Evolutionary conservation across 2,329 filamentous ascomycete species (phyloP).

Genomic region (Dothideomycetes sp.): DNA sequence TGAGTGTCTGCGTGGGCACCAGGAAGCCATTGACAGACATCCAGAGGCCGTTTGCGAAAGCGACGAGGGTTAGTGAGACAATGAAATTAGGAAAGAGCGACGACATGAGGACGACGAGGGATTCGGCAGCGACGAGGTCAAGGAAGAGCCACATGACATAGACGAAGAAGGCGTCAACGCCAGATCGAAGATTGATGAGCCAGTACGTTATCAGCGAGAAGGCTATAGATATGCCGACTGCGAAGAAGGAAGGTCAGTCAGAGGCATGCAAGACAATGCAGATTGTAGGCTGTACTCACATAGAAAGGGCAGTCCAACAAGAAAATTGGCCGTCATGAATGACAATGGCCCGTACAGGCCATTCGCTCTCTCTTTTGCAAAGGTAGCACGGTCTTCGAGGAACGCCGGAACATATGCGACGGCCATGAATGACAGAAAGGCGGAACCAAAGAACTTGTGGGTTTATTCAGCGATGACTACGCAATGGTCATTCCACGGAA

Average conservation of each 20-base stretch:
- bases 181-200: constrained; percentile 62
- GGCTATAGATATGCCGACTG: constrained; percentile 56
- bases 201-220: constrained; percentile 71
- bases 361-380: constrained; percentile 65
- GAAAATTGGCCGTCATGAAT: constrained; percentile 65
- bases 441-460: constrained; percentile 36
- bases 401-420: constrained; percentile 74
- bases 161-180: constrained; percentile 55
- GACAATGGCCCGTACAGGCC: constrained; percentile 63
- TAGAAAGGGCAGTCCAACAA: constrained; percentile 69
- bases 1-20: constrained; percentile 58
- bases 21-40: constrained; percentile 77
- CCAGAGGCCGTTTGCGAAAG: constrained; percentile 79
- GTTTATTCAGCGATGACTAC: too few relatives aligned
- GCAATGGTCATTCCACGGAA: too few relatives aligned
- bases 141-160: constrained; percentile 80
- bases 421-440: constrained; percentile 40
- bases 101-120: constrained; percentile 64
- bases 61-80: constrained; percentile 62
- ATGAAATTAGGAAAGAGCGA: constrained; percentile 68
- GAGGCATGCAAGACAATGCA: too few relatives aligned
- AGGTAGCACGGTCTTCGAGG: constrained; percentile 62
- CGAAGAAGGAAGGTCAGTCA: constrained; percentile 13
- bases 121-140: constrained; percentile 70
- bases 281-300: too few relatives aligned